Evolutionary conservation across 225 moss, liverwort and hornwort genomes (phyloP).

Genomic region (Physcomitrium patens): DNA sequence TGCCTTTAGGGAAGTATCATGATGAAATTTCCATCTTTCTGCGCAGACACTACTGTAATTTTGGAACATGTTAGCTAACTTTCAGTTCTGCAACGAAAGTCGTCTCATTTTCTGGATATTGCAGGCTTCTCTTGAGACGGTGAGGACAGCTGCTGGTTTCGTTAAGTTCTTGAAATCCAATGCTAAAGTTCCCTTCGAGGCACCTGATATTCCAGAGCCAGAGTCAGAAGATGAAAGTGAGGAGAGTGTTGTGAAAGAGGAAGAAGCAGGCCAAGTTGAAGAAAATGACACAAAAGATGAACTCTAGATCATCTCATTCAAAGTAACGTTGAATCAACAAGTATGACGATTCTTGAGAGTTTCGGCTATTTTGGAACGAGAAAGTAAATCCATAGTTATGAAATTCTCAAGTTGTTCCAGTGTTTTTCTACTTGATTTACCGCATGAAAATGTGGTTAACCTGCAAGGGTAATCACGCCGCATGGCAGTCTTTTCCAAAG

Average conservation of each 20-base stretch:
- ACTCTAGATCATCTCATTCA: too few relatives aligned
- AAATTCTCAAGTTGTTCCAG: too few relatives aligned
- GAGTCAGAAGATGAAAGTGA: constrained; percentile 36
- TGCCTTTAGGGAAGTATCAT: too few relatives aligned
- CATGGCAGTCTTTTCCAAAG: too few relatives aligned
- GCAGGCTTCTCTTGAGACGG: constrained; percentile 72
- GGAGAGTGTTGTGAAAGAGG: constrained; percentile 19
- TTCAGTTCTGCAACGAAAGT: neutral
- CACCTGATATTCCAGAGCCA: constrained; percentile 64
- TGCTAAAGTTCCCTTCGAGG: constrained; percentile 75
- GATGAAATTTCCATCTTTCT: too few relatives aligned
- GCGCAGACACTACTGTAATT: neutral
- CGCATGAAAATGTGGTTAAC: too few relatives aligned
- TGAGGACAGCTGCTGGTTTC: constrained; percentile 76
- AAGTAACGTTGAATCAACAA: too few relatives aligned
- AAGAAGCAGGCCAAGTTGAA: constrained; percentile 49
- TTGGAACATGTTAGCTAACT: neutral
- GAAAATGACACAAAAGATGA: neutral
- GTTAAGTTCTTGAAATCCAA: constrained; percentile 66
- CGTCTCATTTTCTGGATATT: constrained; percentile 18
- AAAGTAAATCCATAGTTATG: too few relatives aligned
- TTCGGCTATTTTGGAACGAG: too few relatives aligned
- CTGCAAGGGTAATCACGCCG: too few relatives aligned
- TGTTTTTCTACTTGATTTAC: too few relatives aligned
- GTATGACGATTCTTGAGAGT: too few relatives aligned